Conservation (phyloP, 2,329 filamentous ascomycete genomes). For the Ophiosphaerella herpotricha region DNA sequence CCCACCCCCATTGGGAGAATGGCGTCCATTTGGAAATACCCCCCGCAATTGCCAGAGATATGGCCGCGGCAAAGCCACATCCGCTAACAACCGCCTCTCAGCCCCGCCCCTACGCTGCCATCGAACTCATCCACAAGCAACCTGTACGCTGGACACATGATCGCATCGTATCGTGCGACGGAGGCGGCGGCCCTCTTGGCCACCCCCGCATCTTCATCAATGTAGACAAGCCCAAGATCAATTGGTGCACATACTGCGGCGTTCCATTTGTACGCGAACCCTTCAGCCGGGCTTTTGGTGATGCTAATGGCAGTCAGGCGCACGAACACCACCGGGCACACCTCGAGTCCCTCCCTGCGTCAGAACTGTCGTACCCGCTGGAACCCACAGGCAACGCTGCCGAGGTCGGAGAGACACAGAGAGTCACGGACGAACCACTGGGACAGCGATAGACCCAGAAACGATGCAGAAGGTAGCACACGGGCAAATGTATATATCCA, state of each 20-base stretch:
- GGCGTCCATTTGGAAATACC: background rate
- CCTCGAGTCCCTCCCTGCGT: constrained; percentile 79
- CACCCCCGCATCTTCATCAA: constrained; percentile 98
- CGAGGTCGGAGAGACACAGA: constrained; percentile 63
- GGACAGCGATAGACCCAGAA: constrained; percentile 60
- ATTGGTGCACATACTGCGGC: constrained; percentile 89
- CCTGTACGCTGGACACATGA: constrained; percentile 91
- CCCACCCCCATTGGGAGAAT: background rate
- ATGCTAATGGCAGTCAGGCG: constrained; percentile 62
- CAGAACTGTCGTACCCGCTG: constrained; percentile 81
- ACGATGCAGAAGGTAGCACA: background rate
- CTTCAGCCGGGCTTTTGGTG: background rate
- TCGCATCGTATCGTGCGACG: constrained; percentile 82
- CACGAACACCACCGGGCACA: constrained; percentile 86
- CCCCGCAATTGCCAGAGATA: background rate
- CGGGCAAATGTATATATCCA: background rate
- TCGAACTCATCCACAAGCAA: constrained; percentile 94
- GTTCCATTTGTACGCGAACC: constrained; percentile 79
- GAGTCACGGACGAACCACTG: constrained; percentile 62
- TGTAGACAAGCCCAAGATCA: constrained; percentile 94
- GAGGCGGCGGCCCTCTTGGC: constrained; percentile 85
- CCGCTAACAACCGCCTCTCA: constrained; percentile 49
- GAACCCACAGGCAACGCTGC: constrained; percentile 63
- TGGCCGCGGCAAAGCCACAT: constrained; percentile 1
- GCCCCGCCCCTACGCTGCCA: constrained; percentile 88